Evolutionary conservation across 1,284 basidiomycete species (phyloP), one percentile per base, ranked within the genome.

Genomic region (Chondrostereum purpureum): DNA sequence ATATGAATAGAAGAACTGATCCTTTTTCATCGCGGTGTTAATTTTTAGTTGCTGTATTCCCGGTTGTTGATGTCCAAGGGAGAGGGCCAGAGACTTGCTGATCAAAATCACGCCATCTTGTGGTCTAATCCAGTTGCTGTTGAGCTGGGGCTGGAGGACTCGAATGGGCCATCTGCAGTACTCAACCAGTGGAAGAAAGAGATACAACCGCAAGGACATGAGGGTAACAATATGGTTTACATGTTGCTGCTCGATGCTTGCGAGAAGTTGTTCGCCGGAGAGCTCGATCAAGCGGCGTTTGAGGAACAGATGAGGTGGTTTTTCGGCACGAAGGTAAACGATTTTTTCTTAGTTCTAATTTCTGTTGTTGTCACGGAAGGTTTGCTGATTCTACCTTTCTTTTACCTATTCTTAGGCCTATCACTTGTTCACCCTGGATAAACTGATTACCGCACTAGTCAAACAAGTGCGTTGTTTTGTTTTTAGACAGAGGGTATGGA

Each of bases 281-380:
- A 98, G 59, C 74, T 98, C 51, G 95, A 98, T 64, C 88, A 87
- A 58, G 70, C 76, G 21, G 82, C 83, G 14, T 98, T 92, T 59
- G 96, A 99, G 63, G 95, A 99, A 62, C 89, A 92, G 56, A 83
- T 96, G 75, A 73, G 96, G 49, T 92, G 90, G 79, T 94, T 99
- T 77, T 98, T 95, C 70, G 91, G 92, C 23, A 94, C 85, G 53
- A 88, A 92, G 73, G 93, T 92, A 55, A 35, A 35, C 18, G 5
- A 16, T 51, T 46, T 50, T 46, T 52, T 38, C 18, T 24, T 18
- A 34, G 44, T 37, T 44, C 20, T 44, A 42, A 37, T n/a, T n/a
- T n/a, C n/a, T n/a, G n/a, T n/a, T n/a, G n/a, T n/a, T n/a, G n/a
- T n/a, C n/a, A n/a, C 39, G 48, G 45, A 51, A 46, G 43, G 48